Base-by-base conservation (phyloP, 371 early-diverging fungal species). In the Neoconidiobolus thromboides region DNA sequence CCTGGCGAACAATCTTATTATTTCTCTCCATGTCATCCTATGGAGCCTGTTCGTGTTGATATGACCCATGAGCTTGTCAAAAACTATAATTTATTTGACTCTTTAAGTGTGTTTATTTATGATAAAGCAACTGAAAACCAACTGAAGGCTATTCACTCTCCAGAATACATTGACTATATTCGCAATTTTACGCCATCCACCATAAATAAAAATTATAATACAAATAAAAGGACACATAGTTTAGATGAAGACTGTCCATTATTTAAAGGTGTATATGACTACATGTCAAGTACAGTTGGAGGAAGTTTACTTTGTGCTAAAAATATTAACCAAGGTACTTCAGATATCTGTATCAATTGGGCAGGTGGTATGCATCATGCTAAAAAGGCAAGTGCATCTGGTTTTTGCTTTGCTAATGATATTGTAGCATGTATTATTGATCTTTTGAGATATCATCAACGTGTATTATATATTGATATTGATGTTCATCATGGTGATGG, bases 401-500 rank as follows among this genome's bases (percentile, higher is more conserved):
- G 99, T 12, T 99, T 99, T 72, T 99, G 99, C 69, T 99, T 98
- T 76, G 90, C 96, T 10, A 98, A 98, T 73, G 99, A 99, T 64
- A 98, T 98, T 67, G 96, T 93, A 1, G 69, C 98, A 37, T 92
- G 85, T 1, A 96, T 99, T 56, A 69, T 98, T 61, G 98, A 99
- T 71, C 79, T 99, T 54, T 69, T 99, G 60, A 79, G 80, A 61
- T 85, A 85, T 67, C 87, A 98, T 72, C 80, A 82, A 56, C 85
- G 98, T 49, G 99, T 99, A 12, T 72, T 99, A 41, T 99, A 99
- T 73, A 85, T 99, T 64, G 99, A 99, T 71, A 97, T 97, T 67
- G 99, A 99, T 67, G 89, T 98, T 38, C 99, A 99, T 71, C 99
- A 99, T 70, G 99, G 99, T 9, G 99, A 99, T 68, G 99, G 99